These are phyloP conservation scores for Sarcodon sp. DNA, from an alignment of 768 basidiomycete species.

Conservation along the genomic window DNA sequence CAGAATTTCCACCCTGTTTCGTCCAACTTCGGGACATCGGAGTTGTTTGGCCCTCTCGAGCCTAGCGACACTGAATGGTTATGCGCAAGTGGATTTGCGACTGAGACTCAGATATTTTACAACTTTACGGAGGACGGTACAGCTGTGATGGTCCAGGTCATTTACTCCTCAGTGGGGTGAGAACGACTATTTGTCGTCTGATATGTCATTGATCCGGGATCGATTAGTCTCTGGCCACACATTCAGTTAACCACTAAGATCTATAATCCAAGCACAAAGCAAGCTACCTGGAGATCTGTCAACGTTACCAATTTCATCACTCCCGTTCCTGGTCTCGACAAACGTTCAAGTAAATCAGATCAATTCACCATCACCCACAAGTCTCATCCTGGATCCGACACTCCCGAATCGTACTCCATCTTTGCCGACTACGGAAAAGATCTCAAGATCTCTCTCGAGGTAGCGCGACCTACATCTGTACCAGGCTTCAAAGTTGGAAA, in stretches of 20 bases:
- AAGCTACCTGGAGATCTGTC: slow-evolving; percentile 75
- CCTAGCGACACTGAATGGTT: slow-evolving; percentile 72
- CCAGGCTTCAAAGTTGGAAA: slow-evolving; percentile 89
- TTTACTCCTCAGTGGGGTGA: slow-evolving; percentile 83
- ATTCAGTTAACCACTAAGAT: slow-evolving; percentile 91
- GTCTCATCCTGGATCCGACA: slow-evolving; percentile 36
- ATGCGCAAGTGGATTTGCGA: slow-evolving; percentile 70
- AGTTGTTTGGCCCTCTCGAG: slow-evolving; percentile 67
- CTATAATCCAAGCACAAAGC: slow-evolving; percentile 64
- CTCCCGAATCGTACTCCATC: slow-evolving; percentile 70
- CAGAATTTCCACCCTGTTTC: slow-evolving; percentile 82
- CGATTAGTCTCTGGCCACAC: slow-evolving; percentile 74
- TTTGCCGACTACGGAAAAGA: slow-evolving; percentile 68
- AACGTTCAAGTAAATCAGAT: slow-evolving; percentile 77
- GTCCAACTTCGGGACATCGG: slow-evolving; percentile 33
- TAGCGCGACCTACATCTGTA: slow-evolving; percentile 52
- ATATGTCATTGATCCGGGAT: slow-evolving; percentile 1
- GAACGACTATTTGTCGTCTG: slow-evolving; percentile 16
- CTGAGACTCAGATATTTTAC: slow-evolving; percentile 90
- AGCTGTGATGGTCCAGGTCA: slow-evolving; percentile 70
- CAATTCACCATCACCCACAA: slow-evolving; percentile 71
- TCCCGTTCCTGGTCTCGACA: slow-evolving; percentile 68
- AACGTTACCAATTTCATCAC: slow-evolving; percentile 73
- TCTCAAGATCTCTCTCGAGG: slow-evolving; percentile 66
- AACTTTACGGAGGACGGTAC: slow-evolving; percentile 69